Base-by-base conservation (phyloP, 208 protist genomes). In the Herpetomonas samuelpessoai region DNA sequence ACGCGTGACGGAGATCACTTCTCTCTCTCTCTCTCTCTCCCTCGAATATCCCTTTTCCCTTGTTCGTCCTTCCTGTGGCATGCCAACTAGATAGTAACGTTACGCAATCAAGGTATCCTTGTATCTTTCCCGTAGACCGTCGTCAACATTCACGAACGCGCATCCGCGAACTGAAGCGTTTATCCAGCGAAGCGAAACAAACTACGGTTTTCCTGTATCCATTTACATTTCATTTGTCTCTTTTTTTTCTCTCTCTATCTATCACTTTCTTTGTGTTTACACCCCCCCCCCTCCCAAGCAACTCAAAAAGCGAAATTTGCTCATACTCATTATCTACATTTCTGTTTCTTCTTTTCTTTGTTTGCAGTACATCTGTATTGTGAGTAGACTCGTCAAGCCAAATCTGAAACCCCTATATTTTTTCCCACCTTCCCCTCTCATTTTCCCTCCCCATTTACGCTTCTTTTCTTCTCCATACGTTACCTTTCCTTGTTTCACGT, bases 181-280 rank as follows among this genome's bases (percentile, higher is more conserved):
- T n/a, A n/a, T n/a, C n/a, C n/a, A n/a, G n/a, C n/a, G n/a, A n/a
- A n/a, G n/a, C n/a, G n/a, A n/a, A n/a, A n/a, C n/a, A n/a, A n/a
- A n/a, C n/a, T n/a, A n/a, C n/a, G n/a, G n/a, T n/a, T n/a, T n/a
- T n/a, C n/a, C n/a, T n/a, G n/a, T n/a, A n/a, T n/a, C n/a, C n/a
- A n/a, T n/a, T n/a, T n/a, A n/a, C n/a, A n/a, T n/a, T n/a, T n/a
- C n/a, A n/a, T n/a, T n/a, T n/a, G n/a, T n/a, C n/a, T n/a, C n/a
- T n/a, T n/a, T n/a, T n/a, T n/a, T n/a, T n/a, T 61, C 26, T 61
- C 27, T 61, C 27, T 61, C 44, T 41, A 39, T 29, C 38, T 49
- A 3, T 31, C 21, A 30, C 38, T 22, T 25, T 57, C n/a, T 44
- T 26, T 57, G 18, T 21, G 21, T 57, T 12, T 24, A 41, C 25